phyloP scores from a whole-genome alignment of 1,284 basidiomycete species.

The Pholiota adiposa region DNA sequence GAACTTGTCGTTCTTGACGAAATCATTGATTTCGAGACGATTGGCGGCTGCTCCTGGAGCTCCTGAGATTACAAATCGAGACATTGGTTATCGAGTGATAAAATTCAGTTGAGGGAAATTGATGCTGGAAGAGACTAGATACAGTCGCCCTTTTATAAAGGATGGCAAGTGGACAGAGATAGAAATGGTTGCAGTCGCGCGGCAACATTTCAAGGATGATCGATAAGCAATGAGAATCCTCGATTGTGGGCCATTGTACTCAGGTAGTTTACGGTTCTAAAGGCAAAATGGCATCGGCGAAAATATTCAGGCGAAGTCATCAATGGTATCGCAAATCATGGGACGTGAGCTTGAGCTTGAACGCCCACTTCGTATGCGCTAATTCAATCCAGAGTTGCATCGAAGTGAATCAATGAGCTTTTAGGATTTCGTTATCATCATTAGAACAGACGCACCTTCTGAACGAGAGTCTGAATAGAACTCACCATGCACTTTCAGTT shows the following conservation, averaged over 20 bases:
- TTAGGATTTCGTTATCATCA: no score
- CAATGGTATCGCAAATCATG: background rate
- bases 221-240: background rate
- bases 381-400: no score
- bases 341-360: no score
- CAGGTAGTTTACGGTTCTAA: background rate
- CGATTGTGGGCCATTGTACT: background rate
- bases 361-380: no score
- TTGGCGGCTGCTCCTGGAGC: constrained; percentile 36
- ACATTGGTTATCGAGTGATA: constrained; percentile 11
- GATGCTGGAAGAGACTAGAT: background rate
- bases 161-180: background rate
- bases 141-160: background rate
- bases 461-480: background rate
- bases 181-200: background rate
- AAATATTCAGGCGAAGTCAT: background rate
- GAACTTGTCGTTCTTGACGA: constrained; percentile 44
- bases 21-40: constrained; percentile 49
- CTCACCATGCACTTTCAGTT: background rate
- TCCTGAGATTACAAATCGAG: constrained; percentile 35
- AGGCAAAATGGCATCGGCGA: background rate
- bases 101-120: background rate
- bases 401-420: no score
- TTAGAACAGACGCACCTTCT: background rate
- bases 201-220: background rate